Base-by-base conservation (phyloP, 441 rosid genomes). In the Brassica balearica region DNA sequence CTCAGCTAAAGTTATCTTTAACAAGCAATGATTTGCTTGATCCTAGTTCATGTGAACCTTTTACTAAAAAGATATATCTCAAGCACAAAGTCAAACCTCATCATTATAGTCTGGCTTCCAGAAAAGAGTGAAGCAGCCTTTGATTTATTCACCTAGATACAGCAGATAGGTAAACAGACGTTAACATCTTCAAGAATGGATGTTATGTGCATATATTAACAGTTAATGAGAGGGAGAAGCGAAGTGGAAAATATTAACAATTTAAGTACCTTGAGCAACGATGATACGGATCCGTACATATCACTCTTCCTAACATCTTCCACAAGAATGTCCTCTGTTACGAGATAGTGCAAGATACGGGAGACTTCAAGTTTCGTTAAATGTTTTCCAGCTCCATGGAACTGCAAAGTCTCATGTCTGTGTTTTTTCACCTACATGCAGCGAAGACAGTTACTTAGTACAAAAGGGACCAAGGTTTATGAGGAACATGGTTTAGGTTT, bases 261-360 rank as follows among this genome's bases (percentile, higher is more conserved):
- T 48, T n/a, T 19, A 65, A 64, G 48, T 81, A 92, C 98, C 98
- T 92, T 94, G 53, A 92, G 65, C 27, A 92, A 83, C 11, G 98
- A 90, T 62, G 98, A 92, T 27, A 94, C 91, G 77, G 97, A 89
- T 81, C 98, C 97, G 74, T 90, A 92, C 70, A 87, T 7, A 74
- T 94, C 97, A 84, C 97, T 94, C 85, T 94, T 94, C 86, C 86
- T 92, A 66, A 92, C 92, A 29, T 88, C 93, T 83, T 92, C 98
- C 56, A 71, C 72, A 70, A 94, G 94, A 77, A 86, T 84, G 80
- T 88, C 93, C 63, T 90, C 88, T 19, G 84, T 86, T 43, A 94
- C 96, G 63, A 94, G 96, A 85, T 90, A 88, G 6, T 90, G 93
- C 76, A 94, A 68, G 82, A 94, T 65, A 46, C 97, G 90, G 48